Evolutionary conservation across 305 asterid species (phyloP).

Genomic region (Fraxinus sp.): DNA sequence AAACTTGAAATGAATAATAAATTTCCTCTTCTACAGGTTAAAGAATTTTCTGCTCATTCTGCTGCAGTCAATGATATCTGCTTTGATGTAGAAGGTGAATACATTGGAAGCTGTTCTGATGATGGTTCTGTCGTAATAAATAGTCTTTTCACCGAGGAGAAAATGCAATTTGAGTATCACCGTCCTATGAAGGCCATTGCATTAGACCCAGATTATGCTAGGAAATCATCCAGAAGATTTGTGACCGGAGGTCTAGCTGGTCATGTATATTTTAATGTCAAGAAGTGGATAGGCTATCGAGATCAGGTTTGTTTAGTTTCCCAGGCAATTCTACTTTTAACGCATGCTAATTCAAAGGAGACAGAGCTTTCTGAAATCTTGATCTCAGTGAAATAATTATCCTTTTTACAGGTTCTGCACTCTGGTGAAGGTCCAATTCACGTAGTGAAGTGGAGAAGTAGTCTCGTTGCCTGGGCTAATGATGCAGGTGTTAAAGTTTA

Average conservation of each 20-base stretch:
- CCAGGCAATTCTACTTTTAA: conserved; percentile 20
- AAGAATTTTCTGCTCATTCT: conserved; percentile 78
- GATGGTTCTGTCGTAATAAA: conserved; percentile 91
- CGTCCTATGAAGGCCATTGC: conserved; percentile 97
- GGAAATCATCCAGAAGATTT: conserved; percentile 88
- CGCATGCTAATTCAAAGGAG: conserved; percentile 20
- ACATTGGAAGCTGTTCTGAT: conserved; percentile 97
- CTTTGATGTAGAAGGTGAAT: conserved; percentile 96
- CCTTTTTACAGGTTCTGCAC: conserved; percentile 75
- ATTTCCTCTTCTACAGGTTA: conserved; percentile 56
- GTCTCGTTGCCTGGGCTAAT: conserved; percentile 97
- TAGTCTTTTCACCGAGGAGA: conserved; percentile 87
- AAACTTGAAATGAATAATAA: conserved; percentile 23
- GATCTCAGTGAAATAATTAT: conserved; percentile 25
- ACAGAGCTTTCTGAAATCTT: conserved; percentile 24
- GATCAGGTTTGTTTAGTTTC: conserved; percentile 75
- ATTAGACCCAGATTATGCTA: conserved; percentile 86
- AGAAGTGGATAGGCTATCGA: conserved; percentile 90
- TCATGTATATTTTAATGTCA: conserved; percentile 71
- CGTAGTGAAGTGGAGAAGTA: conserved; percentile 85
- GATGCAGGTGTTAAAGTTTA: conserved; percentile 94
- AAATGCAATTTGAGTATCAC: conserved; percentile 85
- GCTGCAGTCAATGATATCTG: conserved; percentile 92
- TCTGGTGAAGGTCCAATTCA: conserved; percentile 98
- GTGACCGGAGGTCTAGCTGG: conserved; percentile 99